Conservation (phyloP, 2,329 filamentous ascomycete genomes). For the Teratosphaeria gauchensis region DNA sequence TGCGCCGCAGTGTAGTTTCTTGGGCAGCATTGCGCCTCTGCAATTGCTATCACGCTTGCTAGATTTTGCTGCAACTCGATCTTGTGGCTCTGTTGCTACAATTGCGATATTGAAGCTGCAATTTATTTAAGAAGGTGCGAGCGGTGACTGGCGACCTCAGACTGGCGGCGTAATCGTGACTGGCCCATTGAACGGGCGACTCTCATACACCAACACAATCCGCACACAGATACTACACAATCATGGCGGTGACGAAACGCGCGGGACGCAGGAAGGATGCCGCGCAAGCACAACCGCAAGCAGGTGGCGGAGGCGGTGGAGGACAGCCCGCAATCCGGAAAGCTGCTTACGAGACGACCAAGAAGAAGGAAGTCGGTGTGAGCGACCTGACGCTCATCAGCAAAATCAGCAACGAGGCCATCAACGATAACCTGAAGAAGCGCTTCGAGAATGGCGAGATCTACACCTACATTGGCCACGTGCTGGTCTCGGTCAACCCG, state of each 20-base stretch:
- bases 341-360: conserved; percentile 87
- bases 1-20: neutral
- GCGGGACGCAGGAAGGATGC: conserved; percentile 49
- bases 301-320: conserved; percentile 27
- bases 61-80: too few species aligned
- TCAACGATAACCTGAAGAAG: conserved; percentile 98
- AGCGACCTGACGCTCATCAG: conserved; percentile 95
- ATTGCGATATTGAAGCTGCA: neutral
- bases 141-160: neutral
- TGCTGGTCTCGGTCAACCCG: conserved; percentile 96
- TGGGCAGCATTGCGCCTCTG: neutral
- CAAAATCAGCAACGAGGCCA: conserved; percentile 98
- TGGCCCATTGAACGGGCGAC: neutral
- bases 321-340: conserved; percentile 73
- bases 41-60: neutral
- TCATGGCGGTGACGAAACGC: conserved; percentile 45
- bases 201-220: neutral
- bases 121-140: neutral
- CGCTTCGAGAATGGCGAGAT: conserved; percentile 96
- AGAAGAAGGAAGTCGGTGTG: conserved; percentile 99
- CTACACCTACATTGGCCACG: conserved; percentile 99
- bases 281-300: conserved; percentile 28
- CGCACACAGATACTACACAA: neutral
- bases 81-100: neutral
- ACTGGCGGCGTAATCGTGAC: neutral